Percentiles rank a stretch among this genome's conserved stretches.
phyloP scores from a whole-genome alignment of 805 yeast genomes.

The Yamadazyma ubonensis region DNA sequence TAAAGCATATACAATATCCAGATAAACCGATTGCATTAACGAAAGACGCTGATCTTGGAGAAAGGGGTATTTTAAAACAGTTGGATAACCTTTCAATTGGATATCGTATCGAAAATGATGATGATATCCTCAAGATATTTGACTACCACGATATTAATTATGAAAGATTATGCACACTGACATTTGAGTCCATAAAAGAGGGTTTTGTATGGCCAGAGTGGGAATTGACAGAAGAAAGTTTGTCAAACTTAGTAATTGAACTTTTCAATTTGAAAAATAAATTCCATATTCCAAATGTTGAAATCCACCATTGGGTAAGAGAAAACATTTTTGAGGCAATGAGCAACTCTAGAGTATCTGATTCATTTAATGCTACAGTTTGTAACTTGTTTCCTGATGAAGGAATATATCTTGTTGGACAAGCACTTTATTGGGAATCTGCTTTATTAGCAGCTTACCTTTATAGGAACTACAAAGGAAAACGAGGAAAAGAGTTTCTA shows the following conservation, averaged over 20 bases:
- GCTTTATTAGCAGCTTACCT: conserved; percentile 5
- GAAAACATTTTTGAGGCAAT: background rate
- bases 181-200: background rate
- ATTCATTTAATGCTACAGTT: background rate
- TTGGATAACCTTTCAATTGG: conserved; percentile 8
- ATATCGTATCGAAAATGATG: conserved; percentile 6
- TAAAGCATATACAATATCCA: conserved; percentile 2
- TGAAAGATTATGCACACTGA: conserved; percentile 7
- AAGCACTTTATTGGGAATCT: too few relatives aligned
- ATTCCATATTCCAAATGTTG: conserved; percentile 7
- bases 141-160: conserved; percentile 9
- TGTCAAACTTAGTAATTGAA: background rate
- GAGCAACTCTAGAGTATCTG: too few relatives aligned
- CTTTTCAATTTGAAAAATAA: conserved; percentile 13
- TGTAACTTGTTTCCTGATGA: background rate
- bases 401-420: too few relatives aligned
- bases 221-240: conserved; percentile 2
- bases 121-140: conserved; percentile 10
- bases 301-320: background rate
- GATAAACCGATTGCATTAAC: too few relatives aligned
- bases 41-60: too few relatives aligned
- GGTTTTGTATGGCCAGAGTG: conserved; percentile 3
- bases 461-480: conserved; percentile 1
- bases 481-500: conserved; percentile 7
- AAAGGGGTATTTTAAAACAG: conserved; percentile 1